A percentile compares a stretch with the other conserved stretches of the same genome.
Evolutionary conservation across 108 stramenopile species (phyloP).

Genomic region (Fistulifera pelliculosa): DNA sequence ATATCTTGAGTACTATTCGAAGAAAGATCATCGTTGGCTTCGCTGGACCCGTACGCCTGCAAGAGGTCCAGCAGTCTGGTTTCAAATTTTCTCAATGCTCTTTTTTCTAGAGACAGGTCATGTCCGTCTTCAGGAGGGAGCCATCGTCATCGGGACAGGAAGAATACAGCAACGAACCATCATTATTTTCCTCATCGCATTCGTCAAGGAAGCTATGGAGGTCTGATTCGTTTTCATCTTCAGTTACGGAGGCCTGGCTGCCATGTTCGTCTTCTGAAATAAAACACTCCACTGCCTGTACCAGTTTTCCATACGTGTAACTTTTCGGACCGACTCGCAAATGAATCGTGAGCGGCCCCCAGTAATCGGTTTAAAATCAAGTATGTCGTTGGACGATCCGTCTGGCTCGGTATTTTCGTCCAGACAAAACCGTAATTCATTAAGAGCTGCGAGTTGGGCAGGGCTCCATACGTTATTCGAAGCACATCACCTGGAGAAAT

Average conservation of each 20-base stretch:
- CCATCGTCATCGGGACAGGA: too few species aligned
- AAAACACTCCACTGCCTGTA: slow-evolving; percentile 43
- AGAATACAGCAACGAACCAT: too few species aligned
- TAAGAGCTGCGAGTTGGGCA: slow-evolving; percentile 51
- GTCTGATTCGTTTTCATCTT: slow-evolving; percentile 13
- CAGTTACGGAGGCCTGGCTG: too few species aligned
- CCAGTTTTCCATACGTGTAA: slow-evolving; percentile 60
- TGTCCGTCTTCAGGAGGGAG: too few species aligned
- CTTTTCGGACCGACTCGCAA: slow-evolving; percentile 65
- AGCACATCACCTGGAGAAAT: slow-evolving; percentile 28
- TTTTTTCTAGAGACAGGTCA: too few species aligned
- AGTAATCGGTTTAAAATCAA: slow-evolving; percentile 26
- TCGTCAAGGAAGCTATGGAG: neutral
- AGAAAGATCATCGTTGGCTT: too few species aligned
- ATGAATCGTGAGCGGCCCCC: slow-evolving; percentile 1
- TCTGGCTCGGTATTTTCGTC: slow-evolving; percentile 68
- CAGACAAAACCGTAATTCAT: slow-evolving; percentile 69
- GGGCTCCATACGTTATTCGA: slow-evolving; percentile 71
- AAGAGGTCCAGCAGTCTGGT: too few species aligned
- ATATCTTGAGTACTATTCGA: neutral
- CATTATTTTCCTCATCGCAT: too few species aligned
- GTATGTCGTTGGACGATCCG: slow-evolving; percentile 75
- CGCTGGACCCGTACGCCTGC: too few species aligned
- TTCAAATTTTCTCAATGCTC: too few species aligned
- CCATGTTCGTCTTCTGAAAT: neutral